These are phyloP conservation scores for Saturnispora quitensis DNA, from an alignment of 805 yeast genomes.

Conservation along the genomic window DNA sequence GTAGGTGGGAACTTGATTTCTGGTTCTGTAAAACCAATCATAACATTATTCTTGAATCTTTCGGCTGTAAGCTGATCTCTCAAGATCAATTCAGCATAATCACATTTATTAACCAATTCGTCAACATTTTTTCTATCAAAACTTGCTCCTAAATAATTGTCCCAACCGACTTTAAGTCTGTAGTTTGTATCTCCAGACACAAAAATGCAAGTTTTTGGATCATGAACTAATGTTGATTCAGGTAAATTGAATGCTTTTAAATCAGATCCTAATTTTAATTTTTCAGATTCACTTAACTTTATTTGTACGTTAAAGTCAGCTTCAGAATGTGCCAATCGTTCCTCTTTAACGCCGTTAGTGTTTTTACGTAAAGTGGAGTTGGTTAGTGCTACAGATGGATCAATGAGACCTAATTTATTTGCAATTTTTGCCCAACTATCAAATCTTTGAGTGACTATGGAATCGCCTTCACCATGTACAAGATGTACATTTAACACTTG, in stretches of 20 bases:
- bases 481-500: slow-evolving; percentile 44
- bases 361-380: slow-evolving; percentile 1
- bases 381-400: slow-evolving; percentile 9
- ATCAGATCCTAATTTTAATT: slow-evolving; percentile 1
- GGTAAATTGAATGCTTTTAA: background rate
- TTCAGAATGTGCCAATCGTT: slow-evolving; percentile 2
- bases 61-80: slow-evolving; percentile 37
- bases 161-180: slow-evolving; percentile 25
- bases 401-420: slow-evolving; percentile 9
- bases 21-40: slow-evolving; percentile 41
- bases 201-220: slow-evolving; percentile 19
- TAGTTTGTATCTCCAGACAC: slow-evolving; percentile 50
- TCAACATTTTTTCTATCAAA: slow-evolving; percentile 7
- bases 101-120: slow-evolving; percentile 16
- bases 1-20: slow-evolving; percentile 44
- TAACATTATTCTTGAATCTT: slow-evolving; percentile 25
- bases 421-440: slow-evolving; percentile 13
- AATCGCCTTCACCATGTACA: slow-evolving; percentile 36
- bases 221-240: background rate
- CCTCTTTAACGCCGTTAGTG: slow-evolving; percentile 3
- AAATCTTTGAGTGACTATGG: slow-evolving; percentile 11
- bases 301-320: slow-evolving; percentile 1
- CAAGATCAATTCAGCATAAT: slow-evolving; percentile 28
- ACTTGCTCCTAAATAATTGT: slow-evolving; percentile 9
- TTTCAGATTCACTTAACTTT: slow-evolving; percentile 2